Conservation (phyloP, 2,329 filamentous ascomycete genomes). For the Neonectria coccinea region DNA sequence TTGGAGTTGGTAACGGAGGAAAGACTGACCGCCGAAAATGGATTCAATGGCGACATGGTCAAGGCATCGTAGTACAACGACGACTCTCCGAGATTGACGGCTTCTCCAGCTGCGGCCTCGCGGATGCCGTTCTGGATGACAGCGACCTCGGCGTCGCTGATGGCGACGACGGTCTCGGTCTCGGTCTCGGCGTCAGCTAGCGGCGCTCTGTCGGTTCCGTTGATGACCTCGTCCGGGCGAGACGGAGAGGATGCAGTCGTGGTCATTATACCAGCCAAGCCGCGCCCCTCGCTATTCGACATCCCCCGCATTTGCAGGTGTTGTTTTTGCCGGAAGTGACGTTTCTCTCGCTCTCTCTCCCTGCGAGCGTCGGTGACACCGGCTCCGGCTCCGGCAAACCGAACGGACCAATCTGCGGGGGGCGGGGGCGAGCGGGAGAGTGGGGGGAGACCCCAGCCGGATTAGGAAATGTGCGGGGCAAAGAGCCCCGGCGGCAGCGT, state of each 20-base stretch:
- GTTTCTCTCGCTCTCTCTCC: background rate
- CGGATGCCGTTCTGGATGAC: slow-evolving; percentile 39
- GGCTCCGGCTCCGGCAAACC: slow-evolving; percentile 20
- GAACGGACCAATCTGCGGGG: slow-evolving; percentile 17
- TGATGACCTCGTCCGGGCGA: background rate
- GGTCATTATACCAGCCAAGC: slow-evolving; percentile 14
- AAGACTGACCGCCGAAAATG: slow-evolving; percentile 64
- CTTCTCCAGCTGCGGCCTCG: slow-evolving; percentile 34
- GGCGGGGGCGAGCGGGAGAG: slow-evolving; percentile 4
- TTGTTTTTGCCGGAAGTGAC: slow-evolving; percentile 16
- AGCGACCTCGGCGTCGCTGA: slow-evolving; percentile 46
- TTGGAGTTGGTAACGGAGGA: background rate
- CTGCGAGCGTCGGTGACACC: slow-evolving; percentile 14
- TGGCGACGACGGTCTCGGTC: slow-evolving; percentile 28
- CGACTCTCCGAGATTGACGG: slow-evolving; percentile 49
- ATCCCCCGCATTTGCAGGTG: background rate
- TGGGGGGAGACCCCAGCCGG: slow-evolving; percentile 7
- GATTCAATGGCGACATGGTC: slow-evolving; percentile 68
- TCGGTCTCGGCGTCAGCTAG: background rate
- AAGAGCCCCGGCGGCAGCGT: too few species aligned
- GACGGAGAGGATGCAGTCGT: too few species aligned
- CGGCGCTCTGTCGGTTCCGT: slow-evolving; percentile 1
- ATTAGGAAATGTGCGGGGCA: background rate
- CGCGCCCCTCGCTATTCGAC: background rate
- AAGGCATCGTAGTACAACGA: slow-evolving; percentile 69